A percentile compares a stretch with the other conserved stretches of the same genome.
Conservation (phyloP, 495 filamentous ascomycete genomes). For the Neurospora cerealis region DNA sequence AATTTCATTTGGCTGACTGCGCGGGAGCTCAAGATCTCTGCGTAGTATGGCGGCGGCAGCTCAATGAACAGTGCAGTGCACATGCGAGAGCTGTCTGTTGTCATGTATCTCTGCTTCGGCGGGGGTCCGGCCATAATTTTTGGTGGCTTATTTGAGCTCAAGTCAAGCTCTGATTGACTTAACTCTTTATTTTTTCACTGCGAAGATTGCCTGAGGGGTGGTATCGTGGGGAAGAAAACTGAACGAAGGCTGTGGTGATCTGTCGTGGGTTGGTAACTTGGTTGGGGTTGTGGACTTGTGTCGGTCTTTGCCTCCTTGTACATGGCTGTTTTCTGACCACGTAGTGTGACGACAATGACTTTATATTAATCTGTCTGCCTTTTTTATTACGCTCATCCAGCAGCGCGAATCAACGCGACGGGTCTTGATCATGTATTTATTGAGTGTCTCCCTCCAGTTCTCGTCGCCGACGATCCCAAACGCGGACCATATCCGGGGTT, state of each 20-base stretch:
- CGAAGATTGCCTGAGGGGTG: neutral
- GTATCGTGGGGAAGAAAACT: neutral
- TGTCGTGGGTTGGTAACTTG: neutral
- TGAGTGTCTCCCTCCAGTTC: neutral
- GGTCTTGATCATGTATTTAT: neutral
- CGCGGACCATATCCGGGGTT: neutral
- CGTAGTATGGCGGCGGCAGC: neutral
- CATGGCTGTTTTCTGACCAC: neutral
- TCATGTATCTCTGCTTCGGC: neutral
- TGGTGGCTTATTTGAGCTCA: neutral
- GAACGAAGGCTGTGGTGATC: neutral
- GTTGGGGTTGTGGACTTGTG: neutral
- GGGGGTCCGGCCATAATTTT: neutral
- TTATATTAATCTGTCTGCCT: neutral
- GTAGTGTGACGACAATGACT: neutral
- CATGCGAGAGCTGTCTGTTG: neutral
- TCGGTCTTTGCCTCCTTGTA: neutral
- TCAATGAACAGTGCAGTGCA: neutral
- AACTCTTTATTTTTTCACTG: neutral
- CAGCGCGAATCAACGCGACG: neutral
- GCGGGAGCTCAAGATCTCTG: neutral
- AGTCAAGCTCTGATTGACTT: neutral
- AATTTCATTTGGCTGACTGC: neutral
- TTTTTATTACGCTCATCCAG: neutral
- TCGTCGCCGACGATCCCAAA: neutral